Percentiles rank a stretch among this genome's conserved stretches.
phyloP scores from a whole-genome alignment of 2,329 filamentous ascomycete genomes.

The Penicillium sp. region DNA sequence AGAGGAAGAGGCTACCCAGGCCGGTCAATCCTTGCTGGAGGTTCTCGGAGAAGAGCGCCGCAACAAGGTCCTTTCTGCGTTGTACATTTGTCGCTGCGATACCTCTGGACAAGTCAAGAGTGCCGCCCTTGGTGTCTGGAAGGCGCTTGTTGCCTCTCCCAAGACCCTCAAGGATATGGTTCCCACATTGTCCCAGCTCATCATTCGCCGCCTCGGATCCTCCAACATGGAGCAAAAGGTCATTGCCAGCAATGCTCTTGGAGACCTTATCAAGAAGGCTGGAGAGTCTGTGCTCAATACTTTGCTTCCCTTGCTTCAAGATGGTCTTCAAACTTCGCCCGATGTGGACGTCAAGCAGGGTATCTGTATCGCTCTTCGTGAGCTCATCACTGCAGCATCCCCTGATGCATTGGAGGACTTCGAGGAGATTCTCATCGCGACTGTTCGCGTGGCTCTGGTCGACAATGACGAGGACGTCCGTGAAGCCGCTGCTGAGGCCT shows the following conservation, averaged over 20 bases:
- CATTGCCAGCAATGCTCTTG: conserved; percentile 94
- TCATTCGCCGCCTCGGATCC: conserved; percentile 90
- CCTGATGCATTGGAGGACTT: conserved; percentile 89
- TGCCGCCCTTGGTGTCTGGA: conserved; percentile 92
- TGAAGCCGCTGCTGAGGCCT: conserved; percentile 94
- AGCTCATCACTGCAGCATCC: conserved; percentile 87
- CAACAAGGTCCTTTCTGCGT: conserved; percentile 93
- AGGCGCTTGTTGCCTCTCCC: conserved; percentile 89
- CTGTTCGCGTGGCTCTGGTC: conserved; percentile 88
- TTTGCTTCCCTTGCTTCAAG: conserved; percentile 86
- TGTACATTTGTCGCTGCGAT: conserved; percentile 97
- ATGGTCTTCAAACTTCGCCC: conserved; percentile 82
- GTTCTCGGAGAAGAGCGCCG: conserved; percentile 93
- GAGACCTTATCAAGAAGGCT: conserved; percentile 94
- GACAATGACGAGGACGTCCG: conserved; percentile 87
- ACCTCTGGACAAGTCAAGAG: conserved; percentile 88
- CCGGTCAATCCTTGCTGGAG: conserved; percentile 89
- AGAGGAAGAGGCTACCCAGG: conserved; percentile 74
- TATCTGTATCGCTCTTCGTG: conserved; percentile 93
- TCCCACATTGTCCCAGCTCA: conserved; percentile 88
- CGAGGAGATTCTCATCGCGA: conserved; percentile 91
- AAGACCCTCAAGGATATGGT: conserved; percentile 93
- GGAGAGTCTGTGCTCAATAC: conserved; percentile 89
- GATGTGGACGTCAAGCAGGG: conserved; percentile 94
- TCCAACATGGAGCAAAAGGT: conserved; percentile 98